A percentile compares a stretch with the other conserved stretches of the same genome.
These are phyloP conservation scores for Lojkania enalia DNA, from an alignment of 2,329 filamentous ascomycete species.

Conservation along the genomic window DNA sequence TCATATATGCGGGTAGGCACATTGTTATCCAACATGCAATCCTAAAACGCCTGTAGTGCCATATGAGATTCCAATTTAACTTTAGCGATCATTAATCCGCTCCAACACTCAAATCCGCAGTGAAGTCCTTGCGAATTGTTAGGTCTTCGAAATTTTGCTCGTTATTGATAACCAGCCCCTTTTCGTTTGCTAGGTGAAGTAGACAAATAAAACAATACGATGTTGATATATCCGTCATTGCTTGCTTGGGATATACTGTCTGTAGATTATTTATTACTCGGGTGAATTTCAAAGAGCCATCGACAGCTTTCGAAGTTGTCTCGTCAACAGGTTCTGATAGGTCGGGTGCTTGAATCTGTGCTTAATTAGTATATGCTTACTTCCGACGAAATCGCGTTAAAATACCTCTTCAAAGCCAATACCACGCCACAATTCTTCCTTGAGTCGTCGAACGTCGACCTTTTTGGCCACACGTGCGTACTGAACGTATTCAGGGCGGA, in stretches of 20 bases:
- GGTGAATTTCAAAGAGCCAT: conserved; percentile 76
- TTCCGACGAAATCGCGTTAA: background rate
- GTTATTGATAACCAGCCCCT: conserved; percentile 77
- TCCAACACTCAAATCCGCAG: conserved; percentile 45
- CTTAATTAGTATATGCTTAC: conserved; percentile 10
- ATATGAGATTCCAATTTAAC: background rate
- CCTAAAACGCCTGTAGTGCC: background rate
- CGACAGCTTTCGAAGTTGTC: conserved; percentile 49
- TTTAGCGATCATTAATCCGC: too few species aligned
- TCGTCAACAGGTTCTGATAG: conserved; percentile 22
- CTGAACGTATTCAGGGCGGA: conserved; percentile 67
- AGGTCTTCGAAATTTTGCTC: conserved; percentile 56
- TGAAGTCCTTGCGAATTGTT: conserved; percentile 52
- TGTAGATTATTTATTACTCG: conserved; percentile 88
- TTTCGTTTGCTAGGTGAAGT: conserved; percentile 89
- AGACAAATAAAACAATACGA: conserved; percentile 91
- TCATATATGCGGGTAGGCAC: background rate
- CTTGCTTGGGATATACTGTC: conserved; percentile 79
- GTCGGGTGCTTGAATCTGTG: conserved; percentile 21
- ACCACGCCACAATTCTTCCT: conserved; percentile 67
- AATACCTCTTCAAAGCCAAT: conserved; percentile 56
- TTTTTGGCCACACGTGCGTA: conserved; percentile 69
- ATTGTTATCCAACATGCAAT: background rate
- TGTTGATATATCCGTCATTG: conserved; percentile 93
- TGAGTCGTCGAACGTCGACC: conserved; percentile 65